phyloP scores from a whole-genome alignment of 345 rosid species.

The Hypericum androsaemum region DNA sequence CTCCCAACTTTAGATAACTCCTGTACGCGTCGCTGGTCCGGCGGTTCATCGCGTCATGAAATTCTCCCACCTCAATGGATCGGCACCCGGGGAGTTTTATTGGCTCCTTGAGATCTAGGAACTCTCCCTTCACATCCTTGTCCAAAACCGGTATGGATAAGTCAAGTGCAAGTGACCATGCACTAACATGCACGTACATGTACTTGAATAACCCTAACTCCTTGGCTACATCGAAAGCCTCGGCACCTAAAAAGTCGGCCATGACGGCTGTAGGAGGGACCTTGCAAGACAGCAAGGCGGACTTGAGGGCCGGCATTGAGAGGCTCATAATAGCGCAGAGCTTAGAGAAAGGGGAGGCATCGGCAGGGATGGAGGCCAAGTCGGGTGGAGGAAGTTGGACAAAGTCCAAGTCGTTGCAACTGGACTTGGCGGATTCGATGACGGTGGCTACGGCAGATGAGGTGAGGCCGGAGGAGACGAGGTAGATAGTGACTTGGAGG shows the following conservation, averaged over 20 bases:
- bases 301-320: conserved; percentile 33
- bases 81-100: conserved; percentile 5
- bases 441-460: conserved; percentile 22
- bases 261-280: conserved; percentile 35
- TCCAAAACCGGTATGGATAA: not conserved
- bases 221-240: conserved; percentile 32
- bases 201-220: conserved; percentile 43
- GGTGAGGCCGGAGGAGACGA: conserved; percentile 28
- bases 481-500: conserved; percentile 36
- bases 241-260: conserved; percentile 47
- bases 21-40: not conserved
- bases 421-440: conserved; percentile 6
- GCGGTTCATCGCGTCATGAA: not conserved
- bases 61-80: conserved; percentile 2
- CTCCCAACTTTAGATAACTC: not conserved
- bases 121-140: conserved; percentile 6
- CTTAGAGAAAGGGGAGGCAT: conserved; percentile 23
- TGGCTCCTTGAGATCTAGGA: conserved; percentile 5
- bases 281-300: conserved; percentile 29
- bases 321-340: conserved; percentile 30
- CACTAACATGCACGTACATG: conserved; percentile 37
- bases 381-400: conserved; percentile 34
- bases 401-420: conserved; percentile 19
- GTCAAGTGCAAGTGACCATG: conserved; percentile 25
- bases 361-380: conserved; percentile 18